Conservation (phyloP, 2,329 filamentous ascomycete species). For the Ophiostoma australiae region DNA sequence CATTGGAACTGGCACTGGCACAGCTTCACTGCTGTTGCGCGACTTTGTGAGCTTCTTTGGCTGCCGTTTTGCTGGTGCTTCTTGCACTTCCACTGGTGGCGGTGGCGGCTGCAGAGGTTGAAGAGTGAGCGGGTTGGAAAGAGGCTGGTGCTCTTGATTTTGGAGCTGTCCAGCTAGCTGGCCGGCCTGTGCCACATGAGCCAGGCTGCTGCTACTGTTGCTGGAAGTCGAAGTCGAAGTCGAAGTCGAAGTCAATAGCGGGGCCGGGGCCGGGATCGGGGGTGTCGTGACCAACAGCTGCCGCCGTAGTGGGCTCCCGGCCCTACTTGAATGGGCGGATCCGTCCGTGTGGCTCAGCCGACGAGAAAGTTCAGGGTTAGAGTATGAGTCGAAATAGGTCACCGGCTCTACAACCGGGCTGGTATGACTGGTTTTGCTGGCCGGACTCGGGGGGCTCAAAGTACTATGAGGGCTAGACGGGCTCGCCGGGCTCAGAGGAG, state of each 20-base stretch:
- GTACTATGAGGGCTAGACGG: not conserved
- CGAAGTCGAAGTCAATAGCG: not conserved
- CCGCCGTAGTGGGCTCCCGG: slow-evolving; percentile 5
- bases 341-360: not conserved
- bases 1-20: not conserved
- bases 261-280: not conserved
- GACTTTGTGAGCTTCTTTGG: slow-evolving; percentile 42
- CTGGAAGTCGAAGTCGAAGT: not conserved
- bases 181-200: not conserved
- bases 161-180: not conserved
- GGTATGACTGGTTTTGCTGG: not conserved
- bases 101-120: not conserved
- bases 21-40: slow-evolving; percentile 37
- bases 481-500: not conserved
- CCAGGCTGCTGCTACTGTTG: not conserved
- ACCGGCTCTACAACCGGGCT: not conserved
- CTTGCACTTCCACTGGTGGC: not conserved
- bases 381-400: not conserved
- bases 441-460: not conserved
- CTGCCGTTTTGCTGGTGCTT: slow-evolving; percentile 32
- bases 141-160: not conserved
- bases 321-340: not conserved
- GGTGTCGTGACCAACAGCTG: not conserved
- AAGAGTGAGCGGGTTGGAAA: not conserved
- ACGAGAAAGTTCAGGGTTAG: not conserved